Evolutionary conservation across 2,329 filamentous ascomycete genomes (phyloP), one percentile per base, ranked within the genome.

Genomic region (Cladosporium sphaerospermum): DNA sequence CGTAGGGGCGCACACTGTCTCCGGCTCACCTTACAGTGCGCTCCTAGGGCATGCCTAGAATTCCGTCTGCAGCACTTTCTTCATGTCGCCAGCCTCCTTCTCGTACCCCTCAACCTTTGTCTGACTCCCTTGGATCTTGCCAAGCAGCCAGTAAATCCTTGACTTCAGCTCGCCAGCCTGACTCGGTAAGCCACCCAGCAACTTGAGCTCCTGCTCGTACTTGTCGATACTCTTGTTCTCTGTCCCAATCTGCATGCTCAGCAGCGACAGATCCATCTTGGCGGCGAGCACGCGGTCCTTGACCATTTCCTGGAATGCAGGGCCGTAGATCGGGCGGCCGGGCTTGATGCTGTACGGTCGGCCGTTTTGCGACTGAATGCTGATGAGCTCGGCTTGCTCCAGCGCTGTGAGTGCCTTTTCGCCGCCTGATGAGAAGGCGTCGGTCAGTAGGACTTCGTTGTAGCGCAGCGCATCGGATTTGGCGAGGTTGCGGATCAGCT

Each of bases 381-480:
- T 81, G 65, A 99, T 90, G 32, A 97, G 81, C 67, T 97, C 93
- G 0, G 88, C 84, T 63, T 89, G 86, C 49, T 91, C 86, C 1
- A 99, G 82, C 0, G 84, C 84, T 55, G 89, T 87, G 10, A 99
- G 77, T 0, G 87, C 87, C 0, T 78, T 74, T 62, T 96, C 90
- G 54, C 86, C 88, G 54, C 82, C 80, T 1, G 78, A 67, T 18
- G 85, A 82, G 71, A 95, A 95, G 0, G 88, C 79, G 52, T 87
- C 83, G 3, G 84, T 82, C 2, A 96, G 79, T 0, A 96, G 74
- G 2, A 96, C 77, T 64, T 95, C 87, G 69, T 95, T 92, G 75
- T 96, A 97, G 2, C 87, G 81, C 0, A 97, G 75, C 3, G 71
- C 77, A 5, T 85, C 81, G 9, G 81, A 74, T n/a, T 79, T 69